Base-by-base conservation (phyloP, 2,329 filamentous ascomycete genomes). In the Botrytis pseudocinerea region DNA sequence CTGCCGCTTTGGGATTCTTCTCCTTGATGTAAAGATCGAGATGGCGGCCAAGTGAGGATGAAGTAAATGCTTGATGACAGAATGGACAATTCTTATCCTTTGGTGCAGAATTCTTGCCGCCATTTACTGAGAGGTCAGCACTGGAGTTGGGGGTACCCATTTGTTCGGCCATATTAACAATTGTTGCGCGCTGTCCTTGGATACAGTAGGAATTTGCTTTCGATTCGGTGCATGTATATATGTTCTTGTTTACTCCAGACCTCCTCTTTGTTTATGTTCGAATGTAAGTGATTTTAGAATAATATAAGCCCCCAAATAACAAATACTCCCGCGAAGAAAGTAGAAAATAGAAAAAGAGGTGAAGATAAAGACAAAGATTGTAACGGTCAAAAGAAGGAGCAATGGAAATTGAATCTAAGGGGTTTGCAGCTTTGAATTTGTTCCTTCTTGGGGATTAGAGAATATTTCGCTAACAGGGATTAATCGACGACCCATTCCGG, bases 11-110 rank as follows among this genome's bases (percentile, higher is more conserved):
- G 1, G 95, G 94, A 82, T 98, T 98, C 84, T 94, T 97, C 74
- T 94, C 92, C 80, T 94, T 95, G 79, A 98, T 95, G 82, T 97
- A 98, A 57, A 97, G 89, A 82, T 98, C 95, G 77, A 98, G 90
- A 83, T 98, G 95, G 63, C 95, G 92, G 68, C 95, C 95, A 70
- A 98, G 89, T 3, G 94, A 97, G 25, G 94, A 97, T 1, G 95
- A 98, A 25, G 95, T 98, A 81, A 98, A 98, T 10, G 92, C 87
- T 82, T 97, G 94, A 64, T 90, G 87, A 82, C 95, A 98, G 84
- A 93, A 98, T 51, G 91, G 93, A 82, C 95, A 98, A 76, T 87
- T 91, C 80, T 93, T 94, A 84, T 98, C 95, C 83, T 98, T 98
- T 3, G 78, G 75, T 62, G 79, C 78, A 62, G 73, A 70, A 35